Conservation (phyloP, 2,329 filamentous ascomycete species). For the Cyphellophora attinorum region DNA sequence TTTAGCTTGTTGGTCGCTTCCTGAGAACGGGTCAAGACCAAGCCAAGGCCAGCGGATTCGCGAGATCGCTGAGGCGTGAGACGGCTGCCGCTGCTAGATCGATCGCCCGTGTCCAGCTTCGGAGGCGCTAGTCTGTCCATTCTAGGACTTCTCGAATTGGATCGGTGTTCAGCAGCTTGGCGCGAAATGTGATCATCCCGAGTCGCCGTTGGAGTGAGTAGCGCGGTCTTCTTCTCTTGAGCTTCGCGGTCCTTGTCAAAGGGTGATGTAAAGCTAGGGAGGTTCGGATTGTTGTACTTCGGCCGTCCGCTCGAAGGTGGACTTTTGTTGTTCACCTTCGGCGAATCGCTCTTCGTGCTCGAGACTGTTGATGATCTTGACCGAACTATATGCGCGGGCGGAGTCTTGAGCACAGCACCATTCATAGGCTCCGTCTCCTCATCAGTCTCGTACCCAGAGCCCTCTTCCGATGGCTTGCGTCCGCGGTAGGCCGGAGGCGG, state of each 20-base stretch:
- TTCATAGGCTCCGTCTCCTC: conserved; percentile 27
- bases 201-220: conserved; percentile 13
- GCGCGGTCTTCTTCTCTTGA: conserved; percentile 22
- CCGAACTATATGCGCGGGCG: conserved; percentile 3
- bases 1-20: conserved; percentile 15
- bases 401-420: conserved; percentile 11
- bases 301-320: conserved; percentile 8
- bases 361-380: conserved; percentile 15
- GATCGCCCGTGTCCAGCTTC: conserved; percentile 36
- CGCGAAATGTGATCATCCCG: conserved; percentile 31
- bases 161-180: conserved; percentile 29
- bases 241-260: conserved; percentile 28
- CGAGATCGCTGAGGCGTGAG: no score
- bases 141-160: conserved; percentile 29
- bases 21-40: conserved; percentile 13
- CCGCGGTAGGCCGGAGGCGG: conserved; percentile 25
- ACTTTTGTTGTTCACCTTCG: conserved; percentile 4
- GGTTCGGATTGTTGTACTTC: conserved; percentile 33
- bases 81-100: conserved; percentile 16
- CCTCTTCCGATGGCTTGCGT: conserved; percentile 33
- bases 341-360: conserved; percentile 13
- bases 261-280: conserved; percentile 44
- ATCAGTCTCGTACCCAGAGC: conserved; percentile 37
- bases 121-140: conserved; percentile 39
- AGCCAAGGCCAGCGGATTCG: conserved; percentile 20